Base-by-base conservation (phyloP, 148 eudicot genomes). In the Vaccinium myrtillus region DNA sequence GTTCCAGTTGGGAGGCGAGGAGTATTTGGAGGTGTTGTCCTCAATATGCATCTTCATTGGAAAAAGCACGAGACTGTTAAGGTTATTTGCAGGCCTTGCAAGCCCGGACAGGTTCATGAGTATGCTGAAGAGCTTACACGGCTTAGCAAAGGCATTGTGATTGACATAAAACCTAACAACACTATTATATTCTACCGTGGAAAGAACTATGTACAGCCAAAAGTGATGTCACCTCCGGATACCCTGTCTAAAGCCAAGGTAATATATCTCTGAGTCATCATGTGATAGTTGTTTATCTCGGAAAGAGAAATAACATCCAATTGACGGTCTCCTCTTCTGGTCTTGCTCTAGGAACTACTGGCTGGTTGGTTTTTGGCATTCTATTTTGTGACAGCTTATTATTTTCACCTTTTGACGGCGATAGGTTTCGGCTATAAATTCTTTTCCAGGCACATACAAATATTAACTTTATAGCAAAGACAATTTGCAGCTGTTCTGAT, bases 31-130 rank as follows among this genome's bases (percentile, higher is more conserved):
- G 98, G 98, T 53, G 98, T 97, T 88, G 98, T 97, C 78, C 98
- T 97, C 39, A 97, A 97, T 86, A 95, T 97, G 99, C 99, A 97
- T 91, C 94, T 94, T 67, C 99, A 97, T 71, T 97, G 99, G 99
- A 97, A 97, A 89, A 94, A 85, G 46, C 98, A 95, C 71, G 99
- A 97, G 92, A 95, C 99, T 0, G 98, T 97, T 14, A 97, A 95
- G 89, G 99, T 97, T 78, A 89, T 93, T 83, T 95, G 99, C 91
- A 97, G 81, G 85, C 98, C 98, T 75, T 97, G 98, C 85, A 93
- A 88, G 88, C 98, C 98, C 58, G 99, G 99, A 32, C 93, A 97
- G 90, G 85, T 95, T 86, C 92, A 93, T 75, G 93, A 90, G 87
- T 91, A 93, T 84, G 99, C 99, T 56, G 95, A 91, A 70, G 99